These are phyloP conservation scores for Amanita fuliginea DNA, from an alignment of 768 basidiomycete genomes.

Conservation along the genomic window DNA sequence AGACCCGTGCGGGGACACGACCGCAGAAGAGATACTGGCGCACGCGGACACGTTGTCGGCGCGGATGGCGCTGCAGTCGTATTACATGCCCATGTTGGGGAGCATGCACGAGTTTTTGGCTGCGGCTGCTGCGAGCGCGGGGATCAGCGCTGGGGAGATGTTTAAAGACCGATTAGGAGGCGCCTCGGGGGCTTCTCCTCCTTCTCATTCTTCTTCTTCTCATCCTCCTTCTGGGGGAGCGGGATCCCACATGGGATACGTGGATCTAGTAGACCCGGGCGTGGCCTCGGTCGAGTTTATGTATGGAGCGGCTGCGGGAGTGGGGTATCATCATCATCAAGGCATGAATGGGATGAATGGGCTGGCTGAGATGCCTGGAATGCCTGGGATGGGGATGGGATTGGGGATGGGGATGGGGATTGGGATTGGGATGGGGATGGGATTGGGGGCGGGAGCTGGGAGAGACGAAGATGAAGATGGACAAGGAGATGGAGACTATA, in stretches of 20 bases:
- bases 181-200: neutral
- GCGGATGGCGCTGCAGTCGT: constrained; percentile 50
- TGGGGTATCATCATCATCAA: constrained; percentile 8
- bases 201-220: too few relatives aligned
- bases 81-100: constrained; percentile 46
- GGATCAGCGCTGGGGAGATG: constrained; percentile 8
- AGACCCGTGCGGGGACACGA: constrained; percentile 19
- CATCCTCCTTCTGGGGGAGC: too few relatives aligned
- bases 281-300: constrained; percentile 12
- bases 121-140: constrained; percentile 9
- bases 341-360: neutral
- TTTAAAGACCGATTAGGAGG: constrained; percentile 6
- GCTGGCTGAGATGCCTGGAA: neutral
- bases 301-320: constrained; percentile 10
- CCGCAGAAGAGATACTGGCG: constrained; percentile 43
- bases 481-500: constrained; percentile 48
- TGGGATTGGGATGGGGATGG: constrained; percentile 10
- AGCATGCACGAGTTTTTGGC: constrained; percentile 34
- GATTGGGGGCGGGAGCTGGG: constrained; percentile 1
- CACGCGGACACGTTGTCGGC: constrained; percentile 48
- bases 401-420: too few relatives aligned
- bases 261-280: neutral
- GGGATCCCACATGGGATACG: neutral
- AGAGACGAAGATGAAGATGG: constrained; percentile 35
- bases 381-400: neutral